Base-by-base conservation (phyloP, 805 yeast genomes). In the Pichia ethanolica region DNA sequence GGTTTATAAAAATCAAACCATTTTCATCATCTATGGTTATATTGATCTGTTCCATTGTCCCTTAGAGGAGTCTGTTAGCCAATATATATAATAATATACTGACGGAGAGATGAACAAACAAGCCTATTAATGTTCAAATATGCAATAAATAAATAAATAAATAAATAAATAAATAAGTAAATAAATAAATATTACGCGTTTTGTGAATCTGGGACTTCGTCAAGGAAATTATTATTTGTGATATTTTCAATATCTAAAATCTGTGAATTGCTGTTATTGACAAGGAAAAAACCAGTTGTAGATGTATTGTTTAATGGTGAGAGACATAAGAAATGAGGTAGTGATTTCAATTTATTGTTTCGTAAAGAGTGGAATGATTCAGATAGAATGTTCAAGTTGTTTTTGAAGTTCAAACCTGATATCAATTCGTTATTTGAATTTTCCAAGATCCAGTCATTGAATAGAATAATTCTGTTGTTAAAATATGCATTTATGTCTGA, bases 1-100 rank as follows among this genome's bases (percentile, higher is more conserved):
- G 54, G 0, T 78, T 78, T 1, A 77, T 58, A 32, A 57, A 53
- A 6, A 75, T 50, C 40, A 75, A 58, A 7, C 45, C 49, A 6
- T 32, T 35, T 26, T 35, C 46, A 2, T 30, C 35, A 40, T 34
- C 35, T 7, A 30, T 30, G 1, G 32, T 7, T 30, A 4, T 30
- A 20, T 2, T 3, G 20, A 20, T 20, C 20, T 20, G 20, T 20
- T 20, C 20, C 20, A 20, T 20, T 20, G 3, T 20, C 20, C 3
- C 20, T 20, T 20, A 20, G 20, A 20, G 2, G 20, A 20, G 20
- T 20, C 20, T 20, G 20, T 20, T 20, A 3, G 20, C 20, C 3
- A 20, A 3, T 20, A 20, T 20, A 20, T 20, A 20, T 20, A 20
- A 2, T 2, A 20, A 20, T 20, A 20, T 20, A 20, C 20, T 20